These are phyloP conservation scores for Monosporascus sp. DNA, from an alignment of 2,329 filamentous ascomycete genomes.

Conservation along the genomic window DNA sequence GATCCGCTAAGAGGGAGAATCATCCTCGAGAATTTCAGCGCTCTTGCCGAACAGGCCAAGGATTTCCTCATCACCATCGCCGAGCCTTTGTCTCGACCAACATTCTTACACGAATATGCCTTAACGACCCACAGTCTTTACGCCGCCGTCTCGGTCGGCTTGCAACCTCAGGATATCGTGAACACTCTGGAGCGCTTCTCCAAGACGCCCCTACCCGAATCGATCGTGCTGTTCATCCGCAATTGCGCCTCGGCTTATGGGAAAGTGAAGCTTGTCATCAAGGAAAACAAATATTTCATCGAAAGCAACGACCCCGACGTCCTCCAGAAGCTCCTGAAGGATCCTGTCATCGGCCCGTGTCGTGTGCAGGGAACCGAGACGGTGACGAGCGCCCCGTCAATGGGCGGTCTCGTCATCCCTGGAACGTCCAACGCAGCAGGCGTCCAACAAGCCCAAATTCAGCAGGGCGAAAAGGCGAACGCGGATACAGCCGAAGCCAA, in stretches of 20 bases:
- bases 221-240: slow-evolving; percentile 70
- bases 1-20: slow-evolving; percentile 81
- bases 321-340: slow-evolving; percentile 79
- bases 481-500: slow-evolving; percentile 43
- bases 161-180: slow-evolving; percentile 85
- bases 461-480: slow-evolving; percentile 35
- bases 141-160: slow-evolving; percentile 89
- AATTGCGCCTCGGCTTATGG: slow-evolving; percentile 86
- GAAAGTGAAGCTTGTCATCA: slow-evolving; percentile 90
- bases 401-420: slow-evolving; percentile 83
- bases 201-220: slow-evolving; percentile 80
- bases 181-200: slow-evolving; percentile 81
- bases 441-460: slow-evolving; percentile 63
- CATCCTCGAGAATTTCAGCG: slow-evolving; percentile 90
- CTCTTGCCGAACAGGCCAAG: slow-evolving; percentile 78
- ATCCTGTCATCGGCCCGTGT: slow-evolving; percentile 73
- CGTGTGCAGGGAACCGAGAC: slow-evolving; percentile 67
- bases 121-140: slow-evolving; percentile 91
- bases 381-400: slow-evolving; percentile 79
- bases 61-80: slow-evolving; percentile 95
- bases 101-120: slow-evolving; percentile 88
- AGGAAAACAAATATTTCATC: slow-evolving; percentile 90
- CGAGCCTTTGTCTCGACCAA: slow-evolving; percentile 84
- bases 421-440: slow-evolving; percentile 92
- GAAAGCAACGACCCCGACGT: slow-evolving; percentile 86